Evolutionary conservation across 2,329 filamentous ascomycete genomes (phyloP).

Genomic region (Fusarium penzigii): DNA sequence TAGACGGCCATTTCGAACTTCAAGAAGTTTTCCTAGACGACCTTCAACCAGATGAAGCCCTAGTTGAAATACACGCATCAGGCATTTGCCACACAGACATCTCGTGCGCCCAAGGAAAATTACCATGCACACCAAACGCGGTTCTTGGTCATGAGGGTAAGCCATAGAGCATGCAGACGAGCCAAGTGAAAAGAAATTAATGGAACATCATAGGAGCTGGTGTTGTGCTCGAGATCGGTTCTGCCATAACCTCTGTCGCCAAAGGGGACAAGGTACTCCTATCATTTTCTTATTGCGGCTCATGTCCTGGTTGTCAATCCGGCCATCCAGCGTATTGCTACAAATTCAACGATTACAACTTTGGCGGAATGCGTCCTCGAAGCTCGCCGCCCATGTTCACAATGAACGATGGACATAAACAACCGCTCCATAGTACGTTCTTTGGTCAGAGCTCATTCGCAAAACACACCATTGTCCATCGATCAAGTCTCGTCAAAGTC

Average conservation of each 20-base stretch:
- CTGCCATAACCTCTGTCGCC: background rate
- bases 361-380: slow-evolving; percentile 9
- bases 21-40: too few relatives aligned
- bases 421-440: slow-evolving; percentile 7
- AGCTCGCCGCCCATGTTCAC: slow-evolving; percentile 5
- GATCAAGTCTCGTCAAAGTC: slow-evolving; percentile 12
- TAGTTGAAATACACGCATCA: too few relatives aligned
- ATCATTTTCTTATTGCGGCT: slow-evolving; percentile 8
- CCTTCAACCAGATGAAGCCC: too few relatives aligned
- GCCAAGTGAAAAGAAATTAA: too few relatives aligned
- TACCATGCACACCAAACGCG: too few relatives aligned
- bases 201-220: slow-evolving; percentile 6
- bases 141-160: too few relatives aligned
- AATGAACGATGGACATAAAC: background rate
- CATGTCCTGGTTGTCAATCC: slow-evolving; percentile 6
- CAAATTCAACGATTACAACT: slow-evolving; percentile 8
- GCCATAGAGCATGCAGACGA: too few relatives aligned
- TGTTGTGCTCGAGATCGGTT: slow-evolving; percentile 9
- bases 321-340: slow-evolving; percentile 15
- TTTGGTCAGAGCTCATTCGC: slow-evolving; percentile 21
- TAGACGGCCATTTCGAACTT: too few relatives aligned
- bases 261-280: slow-evolving; percentile 16
- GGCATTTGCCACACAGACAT: too few relatives aligned
- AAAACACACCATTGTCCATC: slow-evolving; percentile 5
- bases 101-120: too few relatives aligned